Evolutionary conservation across 2,329 filamentous ascomycete genomes (phyloP), one percentile per base, ranked within the genome.

Genomic region (Torrubiellomyces zombiae): DNA sequence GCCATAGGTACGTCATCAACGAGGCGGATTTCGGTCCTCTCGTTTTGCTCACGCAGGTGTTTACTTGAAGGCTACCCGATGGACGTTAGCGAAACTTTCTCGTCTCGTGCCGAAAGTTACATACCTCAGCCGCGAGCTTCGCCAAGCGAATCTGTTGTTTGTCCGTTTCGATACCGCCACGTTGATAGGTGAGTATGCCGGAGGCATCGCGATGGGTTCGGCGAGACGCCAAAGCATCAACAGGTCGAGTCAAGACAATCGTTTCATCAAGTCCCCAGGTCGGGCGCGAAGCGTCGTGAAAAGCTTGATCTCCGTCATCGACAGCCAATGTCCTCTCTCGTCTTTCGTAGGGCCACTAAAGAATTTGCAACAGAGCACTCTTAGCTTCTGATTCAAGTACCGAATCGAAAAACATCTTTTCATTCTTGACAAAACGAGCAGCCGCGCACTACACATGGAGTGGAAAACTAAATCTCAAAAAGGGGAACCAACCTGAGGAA

Each of bases 291-390:
- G 70, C 74, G 34, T 68, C 60, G 50, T 82, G 78, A 47, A 75
- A 89, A 14, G 57, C 62, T 40, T 64, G 63, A 34, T 86, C 77
- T 29, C 55, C 51, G 23, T 66, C 59, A 38, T 63, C 61, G 58
- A 83, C 61, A 28, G 74, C 52, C 29, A 70, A 64, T 19, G 67
- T 69, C 44, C 85, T 82, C 34, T 73, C 58, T 52, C 73, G 71
- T 56, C 82, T 80, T 48, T 79, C 67, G 57, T 89, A 89, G 26
- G 82, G 82, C 70, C 76, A 91, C 82, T 92, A 70, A 43, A n/a
- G n/a, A n/a, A n/a, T n/a, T n/a, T n/a, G n/a, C n/a, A n/a, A n/a
- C n/a, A n/a, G n/a, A n/a, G n/a, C n/a, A n/a, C n/a, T n/a, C n/a
- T n/a, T n/a, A n/a, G n/a, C n/a, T n/a, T n/a, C n/a, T n/a, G n/a